Evolutionary conservation across 768 basidiomycete species (phyloP).

Genomic region (Punctularia strigosozonata): DNA sequence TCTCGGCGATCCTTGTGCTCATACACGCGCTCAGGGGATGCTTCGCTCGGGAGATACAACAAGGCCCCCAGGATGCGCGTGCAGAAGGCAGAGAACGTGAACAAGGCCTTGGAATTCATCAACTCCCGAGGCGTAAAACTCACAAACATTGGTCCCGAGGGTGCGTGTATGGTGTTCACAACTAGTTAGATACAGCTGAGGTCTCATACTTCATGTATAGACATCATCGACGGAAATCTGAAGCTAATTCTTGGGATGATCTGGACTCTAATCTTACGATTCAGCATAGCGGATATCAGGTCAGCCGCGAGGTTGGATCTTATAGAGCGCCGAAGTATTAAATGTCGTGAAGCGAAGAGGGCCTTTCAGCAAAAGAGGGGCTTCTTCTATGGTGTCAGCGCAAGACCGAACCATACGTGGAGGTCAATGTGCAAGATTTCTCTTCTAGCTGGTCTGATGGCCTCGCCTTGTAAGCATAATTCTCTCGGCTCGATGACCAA

Average conservation of each 20-base stretch:
- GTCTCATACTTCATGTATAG: constrained; percentile 30
- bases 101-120: constrained; percentile 93
- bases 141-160: constrained; percentile 97
- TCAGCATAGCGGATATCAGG: constrained; percentile 98
- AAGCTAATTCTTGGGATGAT: constrained; percentile 99
- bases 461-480: constrained; percentile 65
- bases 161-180: constrained; percentile 23
- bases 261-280: constrained; percentile 94
- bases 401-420: constrained; percentile 83
- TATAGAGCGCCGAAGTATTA: not conserved
- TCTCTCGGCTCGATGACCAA: not conserved
- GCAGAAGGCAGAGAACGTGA: constrained; percentile 97
- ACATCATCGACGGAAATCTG: constrained; percentile 97
- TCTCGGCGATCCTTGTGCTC: too few species aligned
- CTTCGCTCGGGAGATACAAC: constrained; percentile 92
- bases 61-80: constrained; percentile 82
- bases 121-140: constrained; percentile 87
- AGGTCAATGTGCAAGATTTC: constrained; percentile 92
- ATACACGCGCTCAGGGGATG: constrained; percentile 45
- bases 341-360: constrained; percentile 68
- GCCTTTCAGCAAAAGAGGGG: constrained; percentile 96
- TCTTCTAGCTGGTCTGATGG: constrained; percentile 90
- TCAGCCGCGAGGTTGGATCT: constrained; percentile 22
- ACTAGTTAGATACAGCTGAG: not conserved
- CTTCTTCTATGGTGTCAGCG: constrained; percentile 96